Conservation (phyloP, 106 monocot species). For the Xerophyta viscosa region DNA sequence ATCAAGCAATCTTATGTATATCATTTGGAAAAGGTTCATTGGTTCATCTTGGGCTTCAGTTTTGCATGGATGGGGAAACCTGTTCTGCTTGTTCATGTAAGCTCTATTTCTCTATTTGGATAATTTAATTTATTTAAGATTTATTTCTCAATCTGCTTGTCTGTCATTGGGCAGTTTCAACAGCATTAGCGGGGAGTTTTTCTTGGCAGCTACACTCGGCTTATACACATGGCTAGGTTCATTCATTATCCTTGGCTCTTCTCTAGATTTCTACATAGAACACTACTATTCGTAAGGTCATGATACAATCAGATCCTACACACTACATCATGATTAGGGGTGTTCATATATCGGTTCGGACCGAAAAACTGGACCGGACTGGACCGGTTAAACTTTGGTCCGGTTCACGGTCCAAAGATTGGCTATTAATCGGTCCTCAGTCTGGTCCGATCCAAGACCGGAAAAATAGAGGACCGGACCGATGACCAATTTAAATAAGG, state of each 20-base stretch:
- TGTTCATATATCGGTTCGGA: background rate
- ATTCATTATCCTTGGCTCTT: background rate
- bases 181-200: constrained; percentile 31
- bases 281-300: background rate
- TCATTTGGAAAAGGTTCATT: constrained; percentile 36
- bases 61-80: constrained; percentile 37
- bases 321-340: background rate
- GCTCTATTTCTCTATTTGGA: background rate
- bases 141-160: background rate
- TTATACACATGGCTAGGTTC: constrained; percentile 26
- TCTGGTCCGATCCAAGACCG: no score
- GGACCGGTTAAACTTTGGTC: no score
- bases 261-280: background rate
- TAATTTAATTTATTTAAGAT: background rate
- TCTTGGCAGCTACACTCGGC: constrained; percentile 27
- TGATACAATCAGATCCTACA: background rate
- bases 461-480: no score
- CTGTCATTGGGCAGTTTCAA: constrained; percentile 16
- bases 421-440: no score
- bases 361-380: no score
- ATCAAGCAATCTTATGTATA: background rate
- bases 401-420: no score
- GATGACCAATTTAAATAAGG: no score
- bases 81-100: constrained; percentile 33
- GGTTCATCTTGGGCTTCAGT: constrained; percentile 38